Evolutionary conservation across 2,329 filamentous ascomycete genomes (phyloP).

Genomic region (Cladophialophora immunda): DNA sequence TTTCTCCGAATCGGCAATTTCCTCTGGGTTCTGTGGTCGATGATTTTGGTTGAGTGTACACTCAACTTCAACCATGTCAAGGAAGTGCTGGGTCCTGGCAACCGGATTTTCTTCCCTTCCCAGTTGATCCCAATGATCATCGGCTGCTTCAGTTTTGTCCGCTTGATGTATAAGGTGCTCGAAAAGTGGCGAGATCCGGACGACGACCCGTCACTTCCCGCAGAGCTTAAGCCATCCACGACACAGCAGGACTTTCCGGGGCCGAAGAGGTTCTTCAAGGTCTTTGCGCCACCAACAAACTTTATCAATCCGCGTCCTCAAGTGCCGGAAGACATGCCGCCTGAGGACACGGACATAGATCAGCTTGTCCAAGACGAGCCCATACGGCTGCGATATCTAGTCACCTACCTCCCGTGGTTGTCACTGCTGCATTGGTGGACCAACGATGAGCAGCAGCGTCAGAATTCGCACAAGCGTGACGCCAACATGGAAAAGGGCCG

Average conservation of each 20-base stretch:
- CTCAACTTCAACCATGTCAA: constrained; percentile 31
- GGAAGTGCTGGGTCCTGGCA: constrained; percentile 27
- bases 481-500: constrained; percentile 16
- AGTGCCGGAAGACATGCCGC: constrained; percentile 17
- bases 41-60: constrained; percentile 29
- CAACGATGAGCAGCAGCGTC: constrained; percentile 19
- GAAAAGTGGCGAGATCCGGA: constrained; percentile 30
- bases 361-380: constrained; percentile 15
- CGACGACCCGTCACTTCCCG: constrained; percentile 30
- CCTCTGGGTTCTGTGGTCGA: constrained; percentile 26
- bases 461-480: constrained; percentile 11
- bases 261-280: constrained; percentile 20
- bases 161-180: constrained; percentile 28
- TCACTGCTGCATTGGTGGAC: constrained; percentile 28
- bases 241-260: constrained; percentile 19
- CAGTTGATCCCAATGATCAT: constrained; percentile 35
- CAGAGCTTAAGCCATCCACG: neutral
- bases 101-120: constrained; percentile 27
- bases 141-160: constrained; percentile 29
- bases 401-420: constrained; percentile 33
- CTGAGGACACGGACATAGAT: constrained; percentile 24
- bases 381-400: constrained; percentile 18
- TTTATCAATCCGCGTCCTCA: constrained; percentile 2
- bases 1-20: constrained; percentile 27
- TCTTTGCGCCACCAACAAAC: constrained; percentile 25